Conservation (phyloP, 2,329 filamentous ascomycete species). For the Neophaeococcomyces mojaviensis region DNA sequence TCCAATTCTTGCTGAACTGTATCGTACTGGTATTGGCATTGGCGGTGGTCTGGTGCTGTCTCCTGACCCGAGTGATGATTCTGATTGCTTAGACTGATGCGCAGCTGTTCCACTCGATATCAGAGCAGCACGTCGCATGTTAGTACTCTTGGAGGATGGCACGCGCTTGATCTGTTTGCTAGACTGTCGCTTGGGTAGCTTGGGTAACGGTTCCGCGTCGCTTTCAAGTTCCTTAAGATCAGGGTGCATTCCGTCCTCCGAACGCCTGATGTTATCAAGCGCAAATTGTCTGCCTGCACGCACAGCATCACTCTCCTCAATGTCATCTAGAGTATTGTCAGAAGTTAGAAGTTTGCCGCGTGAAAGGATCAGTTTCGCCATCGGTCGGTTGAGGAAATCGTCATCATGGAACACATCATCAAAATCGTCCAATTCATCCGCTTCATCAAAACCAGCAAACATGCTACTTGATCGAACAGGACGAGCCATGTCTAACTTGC, state of each 20-base stretch:
- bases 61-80: conserved; percentile 40
- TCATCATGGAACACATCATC: conserved; percentile 32
- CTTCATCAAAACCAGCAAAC: conserved; percentile 78
- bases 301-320: conserved; percentile 25
- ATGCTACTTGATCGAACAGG: conserved; percentile 73
- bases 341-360: conserved; percentile 37
- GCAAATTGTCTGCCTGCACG: conserved; percentile 18
- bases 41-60: conserved; percentile 54
- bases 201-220: neutral
- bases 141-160: conserved; percentile 40
- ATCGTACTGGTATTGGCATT: conserved; percentile 83
- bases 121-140: conserved; percentile 70
- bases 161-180: conserved; percentile 17
- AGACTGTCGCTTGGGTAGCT: neutral
- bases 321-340: conserved; percentile 29
- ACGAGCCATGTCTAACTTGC: conserved; percentile 51
- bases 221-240: conserved; percentile 14
- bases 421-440: conserved; percentile 36
- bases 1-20: conserved; percentile 72
- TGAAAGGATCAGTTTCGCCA: conserved; percentile 36
- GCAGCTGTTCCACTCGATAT: conserved; percentile 70
- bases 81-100: conserved; percentile 56
- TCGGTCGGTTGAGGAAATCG: conserved; percentile 38
- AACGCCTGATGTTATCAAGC: conserved; percentile 18
- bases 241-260: conserved; percentile 19